Conservation (phyloP, 1,139 yeast genomes). For the Wickerhamomyces sp. region DNA sequence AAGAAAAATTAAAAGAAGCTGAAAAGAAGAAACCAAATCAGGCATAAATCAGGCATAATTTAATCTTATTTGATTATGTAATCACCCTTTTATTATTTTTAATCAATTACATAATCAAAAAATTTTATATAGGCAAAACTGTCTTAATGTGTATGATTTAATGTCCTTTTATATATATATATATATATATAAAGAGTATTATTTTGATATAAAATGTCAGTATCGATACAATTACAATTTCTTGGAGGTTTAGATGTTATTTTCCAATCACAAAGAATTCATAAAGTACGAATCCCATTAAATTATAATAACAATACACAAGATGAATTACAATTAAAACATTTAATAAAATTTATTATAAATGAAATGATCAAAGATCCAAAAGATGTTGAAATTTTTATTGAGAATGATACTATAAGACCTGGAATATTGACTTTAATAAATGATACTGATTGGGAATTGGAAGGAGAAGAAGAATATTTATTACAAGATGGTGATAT, state of each 20-base stretch:
- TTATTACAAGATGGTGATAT: constrained; percentile 70
- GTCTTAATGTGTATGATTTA: no score
- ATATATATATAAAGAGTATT: no score
- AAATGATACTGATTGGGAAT: constrained; percentile 96
- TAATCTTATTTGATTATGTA: no score
- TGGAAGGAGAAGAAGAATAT: constrained; percentile 84
- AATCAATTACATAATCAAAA: no score
- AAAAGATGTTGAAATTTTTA: constrained; percentile 66
- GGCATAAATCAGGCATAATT: no score
- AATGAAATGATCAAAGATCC: constrained; percentile 52
- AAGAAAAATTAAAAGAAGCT: constrained; percentile 86
- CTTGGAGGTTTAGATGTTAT: constrained; percentile 16
- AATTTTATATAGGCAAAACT: no score
- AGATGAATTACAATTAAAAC: constrained; percentile 5
- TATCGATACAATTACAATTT: constrained; percentile 5
- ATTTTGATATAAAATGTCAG: not conserved
- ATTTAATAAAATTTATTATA: constrained; percentile 50
- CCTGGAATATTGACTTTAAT: constrained; percentile 91
- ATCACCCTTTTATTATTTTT: no score
- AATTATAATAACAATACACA: constrained; percentile 1
- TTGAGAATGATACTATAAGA: constrained; percentile 70
- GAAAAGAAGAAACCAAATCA: constrained; percentile 64
- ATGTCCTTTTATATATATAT: no score
- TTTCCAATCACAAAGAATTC: constrained; percentile 7
- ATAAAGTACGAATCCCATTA: constrained; percentile 5